Base-by-base conservation (phyloP, 1,284 basidiomycete genomes). In the Meira nashicola region DNA sequence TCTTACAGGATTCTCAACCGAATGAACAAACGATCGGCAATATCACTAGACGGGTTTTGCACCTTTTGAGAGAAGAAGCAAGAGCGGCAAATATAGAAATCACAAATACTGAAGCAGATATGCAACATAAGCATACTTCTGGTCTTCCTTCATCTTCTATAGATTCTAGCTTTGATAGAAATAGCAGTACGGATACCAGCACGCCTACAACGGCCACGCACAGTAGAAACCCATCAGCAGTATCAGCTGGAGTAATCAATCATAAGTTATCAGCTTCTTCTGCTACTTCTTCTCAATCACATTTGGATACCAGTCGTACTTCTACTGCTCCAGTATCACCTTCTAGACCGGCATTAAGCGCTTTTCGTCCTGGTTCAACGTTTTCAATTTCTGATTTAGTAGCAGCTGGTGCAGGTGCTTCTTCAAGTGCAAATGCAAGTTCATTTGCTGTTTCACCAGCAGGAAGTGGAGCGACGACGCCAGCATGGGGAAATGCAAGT, bases 21-120 rank as follows among this genome's bases (percentile, higher is more conserved):
- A 54, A 57, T 92, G 94, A 98, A 78, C 88, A 93, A 72, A 89
- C 91, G 46, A 88, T 95, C 43, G 92, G 91, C 12, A 97, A 96
- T 78, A 94, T 92, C 37, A 88, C 94, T 48, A 85, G 92, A 39
- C 88, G 92, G 69, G 86, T 96, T 40, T 82, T 95, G 38, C 90
- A 92, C 74, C 88, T 95, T 72, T 87, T 97, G 63, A 85, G 91
- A 52, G 94, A 98, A 80, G 94, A 98, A 76, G 78, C 75, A 6
- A 66, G 67, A 25, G 72, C 70, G 2, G 68, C 46, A 25, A 65
- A 43, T 14, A 63, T 39, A 6, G 63, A 28, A 58, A 66, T 48
- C 63, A 66, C 51, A 65, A 62, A 47, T 38, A 53, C 2, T 41
- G 48, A 2, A 38, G 11, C 15, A 54, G 55, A 7, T 48, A 5